These are phyloP conservation scores for Pholiota microspora DNA, from an alignment of 768 basidiomycete genomes.

Conservation along the genomic window DNA sequence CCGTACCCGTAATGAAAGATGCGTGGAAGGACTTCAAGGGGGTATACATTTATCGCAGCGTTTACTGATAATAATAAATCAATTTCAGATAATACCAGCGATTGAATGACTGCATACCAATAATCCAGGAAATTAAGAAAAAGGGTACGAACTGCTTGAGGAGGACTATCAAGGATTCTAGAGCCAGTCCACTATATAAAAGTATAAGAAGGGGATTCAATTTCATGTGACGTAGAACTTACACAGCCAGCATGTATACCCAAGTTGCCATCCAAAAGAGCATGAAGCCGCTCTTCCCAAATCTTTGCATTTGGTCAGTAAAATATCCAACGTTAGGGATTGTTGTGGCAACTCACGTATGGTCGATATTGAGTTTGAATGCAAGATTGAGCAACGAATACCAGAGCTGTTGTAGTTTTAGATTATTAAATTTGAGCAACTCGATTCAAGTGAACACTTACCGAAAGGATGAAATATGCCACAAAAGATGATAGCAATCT, in stretches of 20 bases:
- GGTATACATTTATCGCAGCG: slow-evolving; percentile 52
- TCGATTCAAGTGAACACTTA: slow-evolving; percentile 9
- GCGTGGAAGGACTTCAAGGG: slow-evolving; percentile 47
- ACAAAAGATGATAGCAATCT: slow-evolving; percentile 28
- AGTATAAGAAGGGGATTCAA: not conserved
- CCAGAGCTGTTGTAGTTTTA: slow-evolving; percentile 36
- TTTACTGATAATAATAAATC: slow-evolving; percentile 35
- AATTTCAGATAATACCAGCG: not conserved
- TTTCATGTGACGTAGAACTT: no score
- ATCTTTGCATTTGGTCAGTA: not conserved
- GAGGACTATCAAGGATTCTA: slow-evolving; percentile 54
- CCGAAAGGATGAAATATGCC: slow-evolving; percentile 38
- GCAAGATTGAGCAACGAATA: slow-evolving; percentile 60
- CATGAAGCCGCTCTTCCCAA: slow-evolving; percentile 49
- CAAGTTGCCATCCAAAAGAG: slow-evolving; percentile 70
- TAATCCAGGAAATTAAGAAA: slow-evolving; percentile 63
- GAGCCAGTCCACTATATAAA: slow-evolving; percentile 45
- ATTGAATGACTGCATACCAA: not conserved
- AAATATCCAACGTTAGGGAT: slow-evolving; percentile 21
- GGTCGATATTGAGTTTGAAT: slow-evolving; percentile 54
- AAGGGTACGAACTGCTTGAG: slow-evolving; percentile 52
- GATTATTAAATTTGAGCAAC: not conserved
- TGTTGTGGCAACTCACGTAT: slow-evolving; percentile 42
- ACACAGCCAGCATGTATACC: slow-evolving; percentile 55
- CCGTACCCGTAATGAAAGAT: slow-evolving; percentile 61